Evolutionary conservation across 441 rosid species (phyloP).

Genomic region (Melastoma candidum): DNA sequence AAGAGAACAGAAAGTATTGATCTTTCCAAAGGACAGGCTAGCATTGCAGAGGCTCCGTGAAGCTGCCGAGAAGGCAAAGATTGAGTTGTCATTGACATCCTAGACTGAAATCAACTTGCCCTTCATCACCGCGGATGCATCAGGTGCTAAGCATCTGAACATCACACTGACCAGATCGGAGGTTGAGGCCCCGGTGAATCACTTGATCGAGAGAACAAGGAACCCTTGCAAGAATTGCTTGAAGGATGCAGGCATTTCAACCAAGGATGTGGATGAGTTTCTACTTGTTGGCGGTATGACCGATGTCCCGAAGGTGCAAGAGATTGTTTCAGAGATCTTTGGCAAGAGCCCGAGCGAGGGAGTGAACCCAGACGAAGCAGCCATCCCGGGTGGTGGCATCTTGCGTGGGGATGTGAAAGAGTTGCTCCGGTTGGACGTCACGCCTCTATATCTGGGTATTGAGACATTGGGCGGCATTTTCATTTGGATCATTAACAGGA

Average conservation of each 20-base stretch:
- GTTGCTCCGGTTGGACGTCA: constrained; percentile 74
- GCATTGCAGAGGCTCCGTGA: constrained; percentile 94
- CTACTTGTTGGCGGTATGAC: constrained; percentile 98
- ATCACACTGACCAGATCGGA: constrained; percentile 74
- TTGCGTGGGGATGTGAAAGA: constrained; percentile 98
- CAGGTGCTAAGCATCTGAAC: constrained; percentile 89
- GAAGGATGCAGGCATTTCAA: constrained; percentile 76
- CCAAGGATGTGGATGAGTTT: constrained; percentile 83
- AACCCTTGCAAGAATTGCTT: constrained; percentile 76
- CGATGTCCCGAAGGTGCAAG: constrained; percentile 90
- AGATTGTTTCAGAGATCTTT: constrained; percentile 64
- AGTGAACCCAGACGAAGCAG: constrained; percentile 98
- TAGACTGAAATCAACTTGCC: constrained; percentile 93
- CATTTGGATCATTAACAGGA: constrained; percentile 70
- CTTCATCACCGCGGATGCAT: constrained; percentile 81
- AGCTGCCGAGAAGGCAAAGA: constrained; percentile 97
- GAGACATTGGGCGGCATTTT: constrained; percentile 95
- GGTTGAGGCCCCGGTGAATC: constrained; percentile 59
- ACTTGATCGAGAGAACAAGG: constrained; percentile 79
- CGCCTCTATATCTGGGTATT: constrained; percentile 90
- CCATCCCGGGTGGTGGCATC: constrained; percentile 80
- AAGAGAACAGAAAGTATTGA: constrained; percentile 69
- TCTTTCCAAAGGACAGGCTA: constrained; percentile 67
- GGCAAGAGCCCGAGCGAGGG: constrained; percentile 92
- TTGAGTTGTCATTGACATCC: constrained; percentile 80